A percentile compares a stretch with the other conserved stretches of the same genome.
phyloP scores from a whole-genome alignment of 352 stramenopile species.

The Pythium aristosporum region DNA sequence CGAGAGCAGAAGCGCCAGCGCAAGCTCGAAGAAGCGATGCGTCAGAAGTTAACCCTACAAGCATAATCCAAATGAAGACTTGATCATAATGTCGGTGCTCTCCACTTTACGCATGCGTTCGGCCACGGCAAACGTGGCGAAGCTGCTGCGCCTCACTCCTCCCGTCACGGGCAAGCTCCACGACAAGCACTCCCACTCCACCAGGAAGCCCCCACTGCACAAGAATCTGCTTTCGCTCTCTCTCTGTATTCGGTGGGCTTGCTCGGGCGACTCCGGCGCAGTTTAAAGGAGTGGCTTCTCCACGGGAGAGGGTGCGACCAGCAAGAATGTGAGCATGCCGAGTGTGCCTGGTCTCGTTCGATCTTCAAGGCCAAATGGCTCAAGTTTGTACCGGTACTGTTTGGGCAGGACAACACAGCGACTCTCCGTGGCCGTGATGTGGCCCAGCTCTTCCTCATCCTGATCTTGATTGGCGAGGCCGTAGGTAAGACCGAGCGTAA shows the following conservation, averaged over 20 bases:
- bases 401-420: constrained; percentile 36
- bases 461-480: constrained; percentile 5
- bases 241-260: constrained; percentile 23
- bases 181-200: not conserved
- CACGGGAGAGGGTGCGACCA: constrained; percentile 16
- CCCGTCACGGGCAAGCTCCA: not conserved
- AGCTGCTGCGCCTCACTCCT: no score
- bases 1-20: no score
- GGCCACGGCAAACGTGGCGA: no score
- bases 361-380: constrained; percentile 32
- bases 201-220: not conserved
- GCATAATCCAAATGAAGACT: no score
- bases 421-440: constrained; percentile 10
- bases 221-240: not conserved
- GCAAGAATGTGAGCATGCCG: constrained; percentile 34
- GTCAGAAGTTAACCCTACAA: no score
- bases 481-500: constrained; percentile 17
- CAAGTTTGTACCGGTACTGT: constrained; percentile 27
- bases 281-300: constrained; percentile 23
- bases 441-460: constrained; percentile 23
- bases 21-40: no score
- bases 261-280: constrained; percentile 27
- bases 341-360: constrained; percentile 17
- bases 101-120: no score
- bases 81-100: no score